A percentile compares a stretch with the other conserved stretches of the same genome.
Evolutionary conservation across 306 rosid genomes (phyloP).

Genomic region (Cyclanthera cordifolia): DNA sequence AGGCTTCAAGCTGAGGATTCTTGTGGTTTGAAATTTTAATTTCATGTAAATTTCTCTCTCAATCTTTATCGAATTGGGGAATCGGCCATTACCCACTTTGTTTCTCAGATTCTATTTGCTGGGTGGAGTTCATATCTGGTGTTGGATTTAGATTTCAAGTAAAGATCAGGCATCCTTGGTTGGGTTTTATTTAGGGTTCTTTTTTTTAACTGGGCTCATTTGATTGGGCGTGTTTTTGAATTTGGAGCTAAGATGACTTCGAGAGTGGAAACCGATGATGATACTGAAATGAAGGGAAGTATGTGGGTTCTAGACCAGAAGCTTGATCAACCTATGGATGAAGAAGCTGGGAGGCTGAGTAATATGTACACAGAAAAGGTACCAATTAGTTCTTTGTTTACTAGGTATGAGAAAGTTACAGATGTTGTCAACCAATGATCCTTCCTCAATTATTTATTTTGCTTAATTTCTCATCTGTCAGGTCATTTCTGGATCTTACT

Average conservation of each 20-base stretch:
- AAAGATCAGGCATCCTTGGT: conserved; percentile 21
- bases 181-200: too few species aligned
- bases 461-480: not conserved
- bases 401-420: too few species aligned
- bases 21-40: not conserved
- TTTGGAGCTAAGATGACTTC: conserved; percentile 37
- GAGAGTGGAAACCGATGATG: conserved; percentile 43
- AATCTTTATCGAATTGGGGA: not conserved
- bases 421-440: too few species aligned
- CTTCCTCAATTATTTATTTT: not conserved
- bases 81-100: not conserved
- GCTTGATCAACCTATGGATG: conserved; percentile 91
- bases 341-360: conserved; percentile 76
- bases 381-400: not conserved
- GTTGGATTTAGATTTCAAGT: conserved; percentile 22
- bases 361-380: conserved; percentile 93
- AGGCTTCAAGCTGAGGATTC: not conserved
- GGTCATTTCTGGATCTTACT: conserved; percentile 2
- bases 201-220: too few species aligned
- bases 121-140: not conserved
- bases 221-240: too few species aligned
- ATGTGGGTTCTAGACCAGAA: conserved; percentile 94
- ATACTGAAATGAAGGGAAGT: conserved; percentile 43
- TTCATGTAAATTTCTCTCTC: not conserved
- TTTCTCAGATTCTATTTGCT: not conserved